phyloP scores from a whole-genome alignment of 106 monocot genomes.

The Agapanthus africanus region DNA sequence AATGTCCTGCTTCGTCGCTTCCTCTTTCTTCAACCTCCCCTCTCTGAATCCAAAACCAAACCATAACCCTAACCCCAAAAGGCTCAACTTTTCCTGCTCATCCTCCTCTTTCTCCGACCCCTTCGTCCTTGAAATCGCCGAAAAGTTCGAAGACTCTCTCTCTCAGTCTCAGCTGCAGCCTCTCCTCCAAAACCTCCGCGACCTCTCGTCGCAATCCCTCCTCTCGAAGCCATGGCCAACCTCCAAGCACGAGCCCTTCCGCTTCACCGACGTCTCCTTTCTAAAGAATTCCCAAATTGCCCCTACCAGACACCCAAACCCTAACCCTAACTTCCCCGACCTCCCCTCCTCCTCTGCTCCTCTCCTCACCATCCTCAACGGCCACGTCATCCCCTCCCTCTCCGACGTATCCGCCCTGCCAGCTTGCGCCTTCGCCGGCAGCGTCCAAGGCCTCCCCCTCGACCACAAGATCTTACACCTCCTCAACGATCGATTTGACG shows the following conservation, averaged over 20 bases:
- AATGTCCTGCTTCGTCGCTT: conserved; percentile 7
- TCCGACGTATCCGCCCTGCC: conserved; percentile 49
- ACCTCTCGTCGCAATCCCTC: conserved; percentile 58
- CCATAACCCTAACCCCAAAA: not conserved
- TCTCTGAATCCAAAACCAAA: conserved; percentile 10
- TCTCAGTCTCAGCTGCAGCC: conserved; percentile 15
- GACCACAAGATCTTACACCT: conserved; percentile 23
- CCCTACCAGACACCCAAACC: conserved; percentile 18
- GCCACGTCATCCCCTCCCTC: conserved; percentile 30
- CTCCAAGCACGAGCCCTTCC: conserved; percentile 63
- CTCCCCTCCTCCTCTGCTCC: conserved; percentile 18
- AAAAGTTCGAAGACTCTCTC: conserved; percentile 81
- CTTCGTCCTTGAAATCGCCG: conserved; percentile 70
- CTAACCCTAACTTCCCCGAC: not conserved
- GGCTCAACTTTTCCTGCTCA: no score
- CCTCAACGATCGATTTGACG: conserved; percentile 17
- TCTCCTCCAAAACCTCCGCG: conserved; percentile 40
- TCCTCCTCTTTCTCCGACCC: conserved; percentile 48
- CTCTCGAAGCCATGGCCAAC: conserved; percentile 72
- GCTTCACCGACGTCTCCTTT: conserved; percentile 83
- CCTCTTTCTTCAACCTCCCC: conserved; percentile 5
- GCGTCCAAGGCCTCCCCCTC: conserved; percentile 22
- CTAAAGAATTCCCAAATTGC: conserved; percentile 32
- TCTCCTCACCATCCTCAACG: conserved; percentile 42
- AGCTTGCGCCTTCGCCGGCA: conserved; percentile 40